phyloP scores from a whole-genome alignment of 257 asterid species.

The Penstemon eatonii region DNA sequence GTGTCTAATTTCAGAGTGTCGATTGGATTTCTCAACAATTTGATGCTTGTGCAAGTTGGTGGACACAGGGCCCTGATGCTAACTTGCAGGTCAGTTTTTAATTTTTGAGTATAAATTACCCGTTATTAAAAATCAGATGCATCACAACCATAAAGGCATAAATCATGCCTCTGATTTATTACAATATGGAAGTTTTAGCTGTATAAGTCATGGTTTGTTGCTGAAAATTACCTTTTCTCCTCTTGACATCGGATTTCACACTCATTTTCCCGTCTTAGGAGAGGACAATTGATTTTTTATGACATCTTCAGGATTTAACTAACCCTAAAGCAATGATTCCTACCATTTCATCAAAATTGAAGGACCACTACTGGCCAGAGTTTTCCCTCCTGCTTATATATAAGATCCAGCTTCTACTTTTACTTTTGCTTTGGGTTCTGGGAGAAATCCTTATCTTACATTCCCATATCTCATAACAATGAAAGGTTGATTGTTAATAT shows the following conservation, averaged over 20 bases:
- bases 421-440: constrained; percentile 7
- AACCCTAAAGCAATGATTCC: not conserved
- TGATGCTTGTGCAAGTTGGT: constrained; percentile 99
- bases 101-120: constrained; percentile 22
- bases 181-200: constrained; percentile 3
- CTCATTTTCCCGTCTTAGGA: not conserved
- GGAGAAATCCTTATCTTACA: constrained; percentile 7
- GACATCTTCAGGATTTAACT: constrained; percentile 6
- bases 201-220: constrained; percentile 1
- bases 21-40: constrained; percentile 72
- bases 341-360: not conserved
- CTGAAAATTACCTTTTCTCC: constrained; percentile 8
- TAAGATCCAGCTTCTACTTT: not conserved
- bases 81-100: constrained; percentile 78
- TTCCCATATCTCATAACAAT: constrained; percentile 4
- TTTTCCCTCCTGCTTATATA: constrained; percentile 4
- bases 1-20: constrained; percentile 40
- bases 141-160: not conserved
- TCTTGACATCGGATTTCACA: not conserved
- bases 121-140: not conserved
- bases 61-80: constrained; percentile 98
- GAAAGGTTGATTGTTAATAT: constrained; percentile 6
- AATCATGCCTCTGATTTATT: not conserved
- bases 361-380: not conserved
- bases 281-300: not conserved